Evolutionary conservation across 139 green algal genomes (phyloP).

Genomic region (Haematococcus lacustris): DNA sequence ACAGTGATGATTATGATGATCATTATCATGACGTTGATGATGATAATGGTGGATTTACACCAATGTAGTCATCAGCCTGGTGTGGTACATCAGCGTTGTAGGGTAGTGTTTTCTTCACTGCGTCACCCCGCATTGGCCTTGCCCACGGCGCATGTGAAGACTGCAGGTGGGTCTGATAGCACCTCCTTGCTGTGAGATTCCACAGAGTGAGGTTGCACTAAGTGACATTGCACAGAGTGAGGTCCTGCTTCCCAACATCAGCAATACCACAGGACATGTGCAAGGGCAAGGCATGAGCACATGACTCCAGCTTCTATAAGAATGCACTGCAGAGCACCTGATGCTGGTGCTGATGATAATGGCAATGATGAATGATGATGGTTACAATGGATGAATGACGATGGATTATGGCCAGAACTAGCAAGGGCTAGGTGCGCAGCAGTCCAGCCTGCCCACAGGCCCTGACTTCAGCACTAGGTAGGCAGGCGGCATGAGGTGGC

Average conservation of each 20-base stretch:
- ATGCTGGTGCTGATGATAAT: not conserved
- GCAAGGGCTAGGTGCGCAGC: not conserved
- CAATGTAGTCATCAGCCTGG: no score
- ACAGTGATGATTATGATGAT: not conserved
- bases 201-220: no score
- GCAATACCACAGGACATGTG: not conserved
- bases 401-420: no score
- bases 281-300: not conserved
- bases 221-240: no score
- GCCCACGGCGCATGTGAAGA: not conserved
- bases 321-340: no score
- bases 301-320: not conserved
- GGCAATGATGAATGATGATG: no score
- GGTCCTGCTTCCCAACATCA: not conserved
- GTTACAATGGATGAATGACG: no score
- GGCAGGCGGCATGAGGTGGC: no score
- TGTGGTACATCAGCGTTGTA: no score
- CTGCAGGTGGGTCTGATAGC: no score
- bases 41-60: not conserved
- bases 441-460: not conserved
- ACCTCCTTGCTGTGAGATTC: no score
- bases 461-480: not conserved
- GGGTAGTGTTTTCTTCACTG: no score
- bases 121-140: not conserved
- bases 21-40: not conserved